Conservation (phyloP, 2,329 filamentous ascomycete genomes). For the Daldinia sp. region DNA sequence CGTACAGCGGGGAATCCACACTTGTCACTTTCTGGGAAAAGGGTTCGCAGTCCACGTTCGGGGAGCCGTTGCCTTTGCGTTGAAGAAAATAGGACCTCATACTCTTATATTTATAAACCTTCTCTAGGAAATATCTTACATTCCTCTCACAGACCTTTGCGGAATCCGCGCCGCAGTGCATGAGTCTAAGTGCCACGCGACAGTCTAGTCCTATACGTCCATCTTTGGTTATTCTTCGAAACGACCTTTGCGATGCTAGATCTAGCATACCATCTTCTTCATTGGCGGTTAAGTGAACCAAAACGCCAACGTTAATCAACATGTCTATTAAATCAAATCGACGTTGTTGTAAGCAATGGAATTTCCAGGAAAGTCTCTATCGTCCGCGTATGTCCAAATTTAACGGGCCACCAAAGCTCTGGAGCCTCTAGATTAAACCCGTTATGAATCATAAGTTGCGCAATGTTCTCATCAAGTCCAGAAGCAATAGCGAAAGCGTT, state of each 20-base stretch:
- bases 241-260: accelerated
- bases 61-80: background rate
- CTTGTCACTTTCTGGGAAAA: background rate
- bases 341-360: no score
- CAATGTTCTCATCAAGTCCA: background rate
- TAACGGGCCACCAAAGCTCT: background rate
- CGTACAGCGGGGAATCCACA: background rate
- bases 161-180: background rate
- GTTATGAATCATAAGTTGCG: slow-evolving; percentile 3
- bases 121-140: background rate
- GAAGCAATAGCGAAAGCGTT: slow-evolving; percentile 6
- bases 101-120: background rate
- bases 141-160: background rate
- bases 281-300: background rate
- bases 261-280: background rate
- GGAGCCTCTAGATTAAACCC: background rate
- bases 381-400: background rate
- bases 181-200: background rate
- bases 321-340: background rate
- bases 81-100: background rate
- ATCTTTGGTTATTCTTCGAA: background rate
- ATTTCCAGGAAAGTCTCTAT: background rate
- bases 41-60: background rate
- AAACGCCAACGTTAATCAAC: background rate
- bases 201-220: background rate